A percentile compares a stretch with the other conserved stretches of the same genome.
These are phyloP conservation scores for Macrophomina tecta DNA, from an alignment of 2,329 filamentous ascomycete species.

Conservation along the genomic window DNA sequence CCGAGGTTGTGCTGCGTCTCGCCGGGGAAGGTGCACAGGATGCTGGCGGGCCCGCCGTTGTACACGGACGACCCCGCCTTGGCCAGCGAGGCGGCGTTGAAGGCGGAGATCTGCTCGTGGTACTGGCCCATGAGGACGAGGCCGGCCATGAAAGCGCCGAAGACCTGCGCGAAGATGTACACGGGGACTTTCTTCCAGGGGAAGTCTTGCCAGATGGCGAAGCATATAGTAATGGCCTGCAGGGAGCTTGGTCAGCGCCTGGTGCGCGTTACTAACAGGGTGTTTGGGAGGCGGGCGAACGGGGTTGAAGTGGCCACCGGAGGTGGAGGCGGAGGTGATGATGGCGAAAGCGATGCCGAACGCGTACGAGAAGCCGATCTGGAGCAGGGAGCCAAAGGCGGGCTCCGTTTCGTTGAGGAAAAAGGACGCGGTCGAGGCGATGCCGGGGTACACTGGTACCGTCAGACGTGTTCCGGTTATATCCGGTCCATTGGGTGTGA, in stretches of 20 bases:
- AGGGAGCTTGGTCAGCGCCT: constrained; percentile 44
- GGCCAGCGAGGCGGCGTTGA: constrained; percentile 48
- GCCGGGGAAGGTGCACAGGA: constrained; percentile 62
- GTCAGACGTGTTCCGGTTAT: neutral
- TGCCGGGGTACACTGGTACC: constrained; percentile 51
- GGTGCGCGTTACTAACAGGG: no score
- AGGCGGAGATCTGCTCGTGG: constrained; percentile 56
- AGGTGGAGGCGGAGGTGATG: constrained; percentile 61
- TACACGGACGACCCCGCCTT: constrained; percentile 49
- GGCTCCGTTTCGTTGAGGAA: constrained; percentile 53
- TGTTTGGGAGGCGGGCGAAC: constrained; percentile 29
- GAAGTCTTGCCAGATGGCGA: constrained; percentile 62
- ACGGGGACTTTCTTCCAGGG: constrained; percentile 63
- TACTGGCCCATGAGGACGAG: constrained; percentile 64
- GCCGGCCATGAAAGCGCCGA: constrained; percentile 63
- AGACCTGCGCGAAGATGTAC: constrained; percentile 63
- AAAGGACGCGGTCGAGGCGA: constrained; percentile 60
- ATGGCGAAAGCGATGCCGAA: constrained; percentile 66
- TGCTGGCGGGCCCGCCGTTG: constrained; percentile 59
- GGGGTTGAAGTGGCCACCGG: constrained; percentile 63
- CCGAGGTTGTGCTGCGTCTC: constrained; percentile 59
- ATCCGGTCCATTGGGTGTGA: neutral
- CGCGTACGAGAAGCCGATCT: constrained; percentile 63
- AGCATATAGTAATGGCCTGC: constrained; percentile 46
- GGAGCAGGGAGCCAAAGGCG: constrained; percentile 59